These are phyloP conservation scores for Magnaporthiopsis incrustans DNA, from an alignment of 2,329 filamentous ascomycete species.

Conservation along the genomic window DNA sequence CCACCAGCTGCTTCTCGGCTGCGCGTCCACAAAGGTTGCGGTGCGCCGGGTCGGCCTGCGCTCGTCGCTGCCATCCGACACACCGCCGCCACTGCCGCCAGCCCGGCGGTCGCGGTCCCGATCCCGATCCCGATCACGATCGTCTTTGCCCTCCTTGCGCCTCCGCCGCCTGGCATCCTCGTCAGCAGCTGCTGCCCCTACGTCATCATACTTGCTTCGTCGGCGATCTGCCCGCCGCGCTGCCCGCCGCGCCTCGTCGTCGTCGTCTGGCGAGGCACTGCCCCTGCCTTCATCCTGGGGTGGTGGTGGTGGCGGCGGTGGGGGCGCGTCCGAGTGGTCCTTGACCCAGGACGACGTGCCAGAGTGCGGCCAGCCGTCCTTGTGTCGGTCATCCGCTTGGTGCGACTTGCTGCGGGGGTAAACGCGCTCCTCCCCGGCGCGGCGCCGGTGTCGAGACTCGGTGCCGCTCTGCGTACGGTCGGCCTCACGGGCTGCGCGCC, in stretches of 20 bases:
- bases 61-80: slow-evolving; percentile 27
- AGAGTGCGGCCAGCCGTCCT: slow-evolving; percentile 50
- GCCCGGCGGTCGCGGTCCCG: neutral
- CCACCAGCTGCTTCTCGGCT: slow-evolving; percentile 52
- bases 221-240: slow-evolving; percentile 42
- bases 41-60: slow-evolving; percentile 30
- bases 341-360: slow-evolving; percentile 61
- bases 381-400: slow-evolving; percentile 24
- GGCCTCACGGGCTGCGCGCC: slow-evolving; percentile 33
- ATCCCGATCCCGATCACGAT: neutral
- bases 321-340: slow-evolving; percentile 53
- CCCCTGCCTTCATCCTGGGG: slow-evolving; percentile 23
- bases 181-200: slow-evolving; percentile 20
- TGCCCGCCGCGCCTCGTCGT: slow-evolving; percentile 42
- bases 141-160: slow-evolving; percentile 20
- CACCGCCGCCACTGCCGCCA: slow-evolving; percentile 8
- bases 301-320: slow-evolving; percentile 32
- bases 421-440: neutral
- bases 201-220: slow-evolving; percentile 33
- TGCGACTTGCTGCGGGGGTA: slow-evolving; percentile 2
- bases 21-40: slow-evolving; percentile 34
- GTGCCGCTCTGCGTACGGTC: slow-evolving; percentile 24
- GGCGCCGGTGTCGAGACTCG: slow-evolving; percentile 23
- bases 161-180: slow-evolving; percentile 20
- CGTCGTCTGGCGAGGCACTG: slow-evolving; percentile 15